These are phyloP conservation scores for Cyberlindnera amylophila DNA, from an alignment of 805 yeast genomes.

Conservation along the genomic window DNA sequence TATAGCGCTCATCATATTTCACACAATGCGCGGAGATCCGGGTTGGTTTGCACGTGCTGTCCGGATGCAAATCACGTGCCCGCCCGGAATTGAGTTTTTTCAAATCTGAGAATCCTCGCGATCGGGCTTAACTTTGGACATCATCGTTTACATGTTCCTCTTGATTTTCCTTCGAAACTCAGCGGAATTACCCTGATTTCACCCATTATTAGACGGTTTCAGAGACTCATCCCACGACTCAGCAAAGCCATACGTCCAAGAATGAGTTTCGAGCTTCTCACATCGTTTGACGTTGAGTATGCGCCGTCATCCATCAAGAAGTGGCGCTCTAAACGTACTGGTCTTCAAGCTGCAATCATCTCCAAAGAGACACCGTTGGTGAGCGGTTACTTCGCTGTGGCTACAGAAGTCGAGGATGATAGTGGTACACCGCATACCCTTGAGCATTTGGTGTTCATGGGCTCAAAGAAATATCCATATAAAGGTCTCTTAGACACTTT, in stretches of 20 bases:
- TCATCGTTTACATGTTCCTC: too few relatives aligned
- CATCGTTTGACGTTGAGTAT: constrained; percentile 63
- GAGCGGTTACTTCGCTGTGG: constrained; percentile 93
- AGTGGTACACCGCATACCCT: constrained; percentile 94
- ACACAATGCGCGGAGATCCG: too few relatives aligned
- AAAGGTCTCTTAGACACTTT: constrained; percentile 86
- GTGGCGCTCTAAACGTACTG: constrained; percentile 78
- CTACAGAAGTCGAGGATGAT: constrained; percentile 84
- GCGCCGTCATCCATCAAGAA: constrained; percentile 68
- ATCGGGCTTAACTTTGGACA: too few relatives aligned
- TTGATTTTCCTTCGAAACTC: too few relatives aligned
- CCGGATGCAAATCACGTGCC: too few relatives aligned
- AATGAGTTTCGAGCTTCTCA: constrained; percentile 35
- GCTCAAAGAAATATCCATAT: constrained; percentile 82
- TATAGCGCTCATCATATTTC: too few relatives aligned
- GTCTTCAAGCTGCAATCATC: constrained; percentile 73
- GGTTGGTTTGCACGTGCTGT: too few relatives aligned
- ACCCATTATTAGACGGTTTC: not conserved
- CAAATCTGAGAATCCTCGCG: too few relatives aligned
- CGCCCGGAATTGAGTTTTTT: too few relatives aligned
- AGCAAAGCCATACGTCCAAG: not conserved
- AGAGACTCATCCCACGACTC: not conserved
- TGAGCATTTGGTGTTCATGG: constrained; percentile 94
- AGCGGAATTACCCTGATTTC: too few relatives aligned
- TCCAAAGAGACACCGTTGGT: constrained; percentile 83